These are phyloP conservation scores for Collybiopsis luxurians DNA, from an alignment of 768 basidiomycete species.

Conservation along the genomic window DNA sequence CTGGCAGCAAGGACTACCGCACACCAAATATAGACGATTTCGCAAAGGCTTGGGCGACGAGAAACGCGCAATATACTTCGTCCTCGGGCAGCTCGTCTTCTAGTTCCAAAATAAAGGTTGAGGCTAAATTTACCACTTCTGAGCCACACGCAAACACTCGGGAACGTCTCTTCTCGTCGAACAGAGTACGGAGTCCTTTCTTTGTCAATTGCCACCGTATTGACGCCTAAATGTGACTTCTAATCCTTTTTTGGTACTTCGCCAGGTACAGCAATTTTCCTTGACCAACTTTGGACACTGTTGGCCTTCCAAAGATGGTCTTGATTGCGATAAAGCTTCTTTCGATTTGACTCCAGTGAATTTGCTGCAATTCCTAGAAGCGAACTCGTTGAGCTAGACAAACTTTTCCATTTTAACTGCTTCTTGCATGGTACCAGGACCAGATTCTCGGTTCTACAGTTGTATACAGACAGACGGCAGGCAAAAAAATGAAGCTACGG, in stretches of 20 bases:
- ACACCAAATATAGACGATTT: neutral
- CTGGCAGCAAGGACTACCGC: neutral
- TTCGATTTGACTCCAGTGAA: conserved; percentile 17
- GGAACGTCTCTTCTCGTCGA: neutral
- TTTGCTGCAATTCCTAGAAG: conserved; percentile 16
- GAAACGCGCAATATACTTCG: conserved; percentile 10
- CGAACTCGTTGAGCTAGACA: conserved; percentile 8
- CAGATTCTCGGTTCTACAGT: no score
- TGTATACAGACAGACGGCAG: no score
- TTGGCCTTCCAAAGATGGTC: no score
- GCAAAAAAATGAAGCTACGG: no score
- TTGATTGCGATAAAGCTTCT: neutral
- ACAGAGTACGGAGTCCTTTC: no score
- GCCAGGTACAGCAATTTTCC: conserved; percentile 8
- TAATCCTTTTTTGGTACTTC: conserved; percentile 10
- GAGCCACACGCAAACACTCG: neutral
- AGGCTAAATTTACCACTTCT: conserved; percentile 7
- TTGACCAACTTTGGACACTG: conserved; percentile 10
- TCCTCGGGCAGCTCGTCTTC: conserved; percentile 6
- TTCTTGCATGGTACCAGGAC: no score
- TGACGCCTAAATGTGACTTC: no score
- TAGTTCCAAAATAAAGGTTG: conserved; percentile 4
- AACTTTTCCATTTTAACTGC: no score
- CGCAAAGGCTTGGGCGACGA: conserved; percentile 13
- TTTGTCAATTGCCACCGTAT: no score